Evolutionary conservation across 192 early-diverging fungal species (phyloP).

Genomic region (Martensiomyces pterosporus): DNA sequence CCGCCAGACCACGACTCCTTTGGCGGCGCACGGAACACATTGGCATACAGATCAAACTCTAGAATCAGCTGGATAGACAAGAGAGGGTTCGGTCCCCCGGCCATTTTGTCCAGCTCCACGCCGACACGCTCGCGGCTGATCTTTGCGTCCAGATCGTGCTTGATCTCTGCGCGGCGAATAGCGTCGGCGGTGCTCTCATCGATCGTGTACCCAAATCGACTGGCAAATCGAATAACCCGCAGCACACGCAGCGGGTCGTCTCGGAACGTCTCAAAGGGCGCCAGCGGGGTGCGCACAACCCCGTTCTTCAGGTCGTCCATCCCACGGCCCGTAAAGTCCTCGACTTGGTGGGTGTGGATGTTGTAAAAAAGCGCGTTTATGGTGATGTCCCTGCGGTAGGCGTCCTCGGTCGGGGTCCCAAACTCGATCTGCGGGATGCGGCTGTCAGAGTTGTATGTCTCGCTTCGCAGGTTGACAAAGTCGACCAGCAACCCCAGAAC

Average conservation of each 20-base stretch:
- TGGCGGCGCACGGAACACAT: constrained; percentile 27
- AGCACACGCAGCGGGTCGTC: constrained; percentile 96
- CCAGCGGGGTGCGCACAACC: constrained; percentile 85
- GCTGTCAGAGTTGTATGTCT: constrained; percentile 77
- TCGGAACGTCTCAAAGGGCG: constrained; percentile 80
- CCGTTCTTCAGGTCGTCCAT: constrained; percentile 67
- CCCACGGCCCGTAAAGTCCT: constrained; percentile 83
- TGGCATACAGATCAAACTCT: constrained; percentile 42
- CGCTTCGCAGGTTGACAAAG: constrained; percentile 94
- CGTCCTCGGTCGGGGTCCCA: constrained; percentile 90
- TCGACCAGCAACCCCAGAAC: constrained; percentile 78
- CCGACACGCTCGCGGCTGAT: constrained; percentile 92
- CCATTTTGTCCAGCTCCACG: constrained; percentile 91
- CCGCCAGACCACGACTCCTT: background rate
- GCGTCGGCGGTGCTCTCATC: constrained; percentile 63
- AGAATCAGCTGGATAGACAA: constrained; percentile 50
- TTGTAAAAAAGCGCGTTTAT: constrained; percentile 99
- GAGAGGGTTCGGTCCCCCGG: constrained; percentile 57
- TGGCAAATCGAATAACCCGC: constrained; percentile 92
- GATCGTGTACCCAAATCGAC: constrained; percentile 77
- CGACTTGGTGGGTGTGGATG: constrained; percentile 73
- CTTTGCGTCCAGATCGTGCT: constrained; percentile 68
- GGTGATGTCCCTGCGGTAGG: constrained; percentile 91
- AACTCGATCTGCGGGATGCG: constrained; percentile 77
- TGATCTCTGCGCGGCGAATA: constrained; percentile 52